phyloP scores from a whole-genome alignment of 1,284 basidiomycete species.

The Microbotryum intermedium region DNA sequence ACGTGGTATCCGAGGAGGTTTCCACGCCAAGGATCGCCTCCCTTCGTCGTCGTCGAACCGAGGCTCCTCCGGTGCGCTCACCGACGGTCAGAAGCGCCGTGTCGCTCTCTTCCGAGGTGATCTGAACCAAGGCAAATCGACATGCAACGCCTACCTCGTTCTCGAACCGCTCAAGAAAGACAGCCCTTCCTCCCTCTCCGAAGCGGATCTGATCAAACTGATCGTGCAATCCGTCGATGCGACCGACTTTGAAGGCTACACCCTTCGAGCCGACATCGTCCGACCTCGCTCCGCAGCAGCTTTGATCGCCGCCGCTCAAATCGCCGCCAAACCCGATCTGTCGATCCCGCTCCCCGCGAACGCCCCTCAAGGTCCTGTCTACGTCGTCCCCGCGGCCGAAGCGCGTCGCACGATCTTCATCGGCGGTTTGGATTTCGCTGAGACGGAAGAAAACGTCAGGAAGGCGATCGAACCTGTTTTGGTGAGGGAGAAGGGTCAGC shows the following conservation, averaged over 20 bases:
- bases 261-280: constrained; percentile 63
- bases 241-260: constrained; percentile 68
- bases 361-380: constrained; percentile 6
- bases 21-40: constrained; percentile 35
- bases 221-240: constrained; percentile 58
- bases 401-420: constrained; percentile 73
- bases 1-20: constrained; percentile 22
- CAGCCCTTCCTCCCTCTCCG: background rate
- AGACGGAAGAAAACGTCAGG: constrained; percentile 80
- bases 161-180: constrained; percentile 57
- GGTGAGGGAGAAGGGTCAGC: constrained; percentile 59
- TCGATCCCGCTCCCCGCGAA: constrained; percentile 11
- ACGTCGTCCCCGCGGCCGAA: constrained; percentile 29
- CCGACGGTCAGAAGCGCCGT: constrained; percentile 79
- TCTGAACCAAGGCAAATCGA: constrained; percentile 29
- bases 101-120: constrained; percentile 82
- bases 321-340: constrained; percentile 24
- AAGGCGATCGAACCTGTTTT: constrained; percentile 77
- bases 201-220: constrained; percentile 31
- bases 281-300: constrained; percentile 39
- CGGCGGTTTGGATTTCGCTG: constrained; percentile 85
- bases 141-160: constrained; percentile 70
- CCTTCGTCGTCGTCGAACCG: too few relatives aligned
- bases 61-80: constrained; percentile 50
- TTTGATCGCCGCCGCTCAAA: constrained; percentile 22